A percentile compares a stretch with the other conserved stretches of the same genome.
Conservation (phyloP, 495 filamentous ascomycete species). For the Aspergillus funiculosus region DNA sequence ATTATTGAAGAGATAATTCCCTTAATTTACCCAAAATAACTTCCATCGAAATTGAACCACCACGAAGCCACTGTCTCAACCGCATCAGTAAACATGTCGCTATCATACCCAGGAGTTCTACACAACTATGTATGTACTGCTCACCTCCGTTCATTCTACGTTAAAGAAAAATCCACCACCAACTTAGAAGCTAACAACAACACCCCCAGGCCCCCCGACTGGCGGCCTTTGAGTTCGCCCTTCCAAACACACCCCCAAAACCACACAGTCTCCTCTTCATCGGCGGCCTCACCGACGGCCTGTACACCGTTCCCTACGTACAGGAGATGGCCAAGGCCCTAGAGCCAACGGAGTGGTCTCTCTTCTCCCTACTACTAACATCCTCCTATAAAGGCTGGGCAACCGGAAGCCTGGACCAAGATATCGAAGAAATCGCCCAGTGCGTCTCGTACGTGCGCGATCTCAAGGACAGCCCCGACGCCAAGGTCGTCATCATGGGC, state of each 20-base stretch:
- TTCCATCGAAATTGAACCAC: no score
- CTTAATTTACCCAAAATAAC: no score
- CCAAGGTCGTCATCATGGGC: conserved; percentile 77
- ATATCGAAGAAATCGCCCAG: conserved; percentile 66
- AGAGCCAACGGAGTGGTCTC: conserved; percentile 51
- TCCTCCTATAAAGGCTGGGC: conserved; percentile 73
- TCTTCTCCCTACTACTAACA: conserved; percentile 57
- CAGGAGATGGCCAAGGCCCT: conserved; percentile 49
- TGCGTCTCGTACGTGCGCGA: conserved; percentile 65
- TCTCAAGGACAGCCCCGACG: conserved; percentile 8
- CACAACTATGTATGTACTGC: conserved; percentile 36
- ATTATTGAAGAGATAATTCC: no score
- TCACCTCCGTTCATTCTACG: neutral
- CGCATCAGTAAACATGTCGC: conserved; percentile 9
- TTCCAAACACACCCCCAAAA: conserved; percentile 27
- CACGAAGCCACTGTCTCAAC: no score
- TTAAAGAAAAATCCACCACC: neutral
- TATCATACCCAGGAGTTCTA: conserved; percentile 30
- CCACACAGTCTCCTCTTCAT: conserved; percentile 75
- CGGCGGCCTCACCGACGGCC: conserved; percentile 75
- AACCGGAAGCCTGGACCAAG: conserved; percentile 56
- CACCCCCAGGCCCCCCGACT: conserved; percentile 45
- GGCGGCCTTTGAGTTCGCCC: conserved; percentile 53
- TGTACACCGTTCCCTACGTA: conserved; percentile 62
- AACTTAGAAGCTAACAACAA: conserved; percentile 15